Evolutionary conservation across 176 grass and related monocot genomes (phyloP).

Genomic region (Triticum monococcum): DNA sequence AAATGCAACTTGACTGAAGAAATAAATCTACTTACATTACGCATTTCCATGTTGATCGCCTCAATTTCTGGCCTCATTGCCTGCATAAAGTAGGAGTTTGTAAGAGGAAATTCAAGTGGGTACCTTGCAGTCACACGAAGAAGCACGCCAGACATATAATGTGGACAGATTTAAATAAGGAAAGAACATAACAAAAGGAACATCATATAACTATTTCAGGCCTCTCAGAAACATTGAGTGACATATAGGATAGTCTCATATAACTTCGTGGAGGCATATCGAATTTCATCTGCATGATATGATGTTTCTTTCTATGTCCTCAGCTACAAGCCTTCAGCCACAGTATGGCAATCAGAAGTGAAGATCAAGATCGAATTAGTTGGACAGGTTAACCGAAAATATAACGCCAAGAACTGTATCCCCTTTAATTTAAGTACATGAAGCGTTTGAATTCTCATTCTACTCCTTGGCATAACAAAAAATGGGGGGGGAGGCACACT

Average conservation of each 20-base stretch:
- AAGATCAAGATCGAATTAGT: neutral
- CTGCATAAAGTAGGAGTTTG: slow-evolving; percentile 38
- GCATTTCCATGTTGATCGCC: slow-evolving; percentile 52
- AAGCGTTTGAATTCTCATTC: neutral
- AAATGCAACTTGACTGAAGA: slow-evolving; percentile 7
- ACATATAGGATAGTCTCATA: neutral
- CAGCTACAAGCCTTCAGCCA: neutral
- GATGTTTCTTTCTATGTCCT: neutral
- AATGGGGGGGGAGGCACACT: neutral
- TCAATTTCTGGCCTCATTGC: slow-evolving; percentile 72
- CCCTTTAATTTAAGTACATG: neutral
- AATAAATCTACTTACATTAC: slow-evolving; percentile 49
- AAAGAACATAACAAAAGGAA: neutral
- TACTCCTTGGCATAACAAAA: neutral
- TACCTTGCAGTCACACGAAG: neutral
- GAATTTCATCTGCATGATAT: neutral
- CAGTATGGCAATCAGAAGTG: neutral
- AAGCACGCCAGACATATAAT: neutral
- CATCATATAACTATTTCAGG: neutral
- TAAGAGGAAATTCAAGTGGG: neutral
- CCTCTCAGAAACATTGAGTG: neutral
- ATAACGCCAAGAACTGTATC: neutral
- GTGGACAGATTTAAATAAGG: neutral
- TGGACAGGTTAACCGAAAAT: neutral
- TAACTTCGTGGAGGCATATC: neutral